phyloP scores from a whole-genome alignment of 164 flowering plant genomes.

The Buxus sempervirens region DNA sequence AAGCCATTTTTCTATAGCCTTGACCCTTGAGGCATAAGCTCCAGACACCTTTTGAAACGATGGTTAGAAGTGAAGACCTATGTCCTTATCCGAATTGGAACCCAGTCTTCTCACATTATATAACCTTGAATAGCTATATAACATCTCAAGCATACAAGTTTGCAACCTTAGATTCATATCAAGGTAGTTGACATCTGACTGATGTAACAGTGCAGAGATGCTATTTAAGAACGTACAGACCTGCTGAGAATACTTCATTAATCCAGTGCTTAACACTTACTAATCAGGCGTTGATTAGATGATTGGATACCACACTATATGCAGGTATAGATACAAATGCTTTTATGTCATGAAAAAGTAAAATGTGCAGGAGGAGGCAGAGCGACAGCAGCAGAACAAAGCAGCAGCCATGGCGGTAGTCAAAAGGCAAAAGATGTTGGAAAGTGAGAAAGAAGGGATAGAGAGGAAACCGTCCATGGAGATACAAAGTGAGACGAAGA shows the following conservation, averaged over 20 bases:
- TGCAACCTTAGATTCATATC: no score
- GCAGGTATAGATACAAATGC: background rate
- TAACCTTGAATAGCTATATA: no score
- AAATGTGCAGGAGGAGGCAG: constrained; percentile 48
- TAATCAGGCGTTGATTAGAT: background rate
- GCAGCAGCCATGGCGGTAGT: constrained; percentile 48
- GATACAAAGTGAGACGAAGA: constrained; percentile 56
- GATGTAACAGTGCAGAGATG: no score
- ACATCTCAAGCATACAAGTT: no score
- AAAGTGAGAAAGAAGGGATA: constrained; percentile 49
- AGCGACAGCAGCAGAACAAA: constrained; percentile 31
- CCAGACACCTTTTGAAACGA: no score
- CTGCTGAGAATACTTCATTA: background rate
- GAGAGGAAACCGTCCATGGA: constrained; percentile 58
- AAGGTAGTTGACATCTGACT: no score
- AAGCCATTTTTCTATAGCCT: no score
- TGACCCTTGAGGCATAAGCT: no score
- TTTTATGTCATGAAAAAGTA: background rate
- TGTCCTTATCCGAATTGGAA: no score
- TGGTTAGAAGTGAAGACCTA: no score
- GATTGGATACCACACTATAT: background rate
- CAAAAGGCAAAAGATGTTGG: constrained; percentile 55
- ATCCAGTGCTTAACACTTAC: background rate
- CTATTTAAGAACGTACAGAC: background rate
- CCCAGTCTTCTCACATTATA: no score